Base-by-base conservation (phyloP, 805 yeast species). In the Debaryomyces prosopidis region DNA sequence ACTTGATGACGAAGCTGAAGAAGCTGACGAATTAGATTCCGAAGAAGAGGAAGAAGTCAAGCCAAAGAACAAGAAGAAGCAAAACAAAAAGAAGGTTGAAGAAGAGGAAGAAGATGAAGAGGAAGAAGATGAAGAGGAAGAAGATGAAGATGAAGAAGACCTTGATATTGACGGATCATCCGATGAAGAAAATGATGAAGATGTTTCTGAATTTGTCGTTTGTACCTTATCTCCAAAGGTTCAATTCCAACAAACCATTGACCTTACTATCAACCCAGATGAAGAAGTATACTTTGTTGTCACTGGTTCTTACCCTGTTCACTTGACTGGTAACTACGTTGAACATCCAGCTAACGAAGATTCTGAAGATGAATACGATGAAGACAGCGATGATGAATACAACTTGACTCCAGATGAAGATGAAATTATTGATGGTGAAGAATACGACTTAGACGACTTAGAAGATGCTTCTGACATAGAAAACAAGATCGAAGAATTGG, bases 271-370 rank as follows among this genome's bases (percentile, higher is more conserved):
- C 62, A 80, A 85, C 44, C 96, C 98, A 61, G 92, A 84, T 61
- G 99, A 94, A 75, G 96, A 91, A 63, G 89, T 94, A 50, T 84
- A 77, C 76, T 94, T 94, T 63, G 96, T 89, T 62, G 97, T 88
- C 46, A 87, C 96, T 50, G 99, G 99, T 63, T 89, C 97, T 20
- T 92, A 90, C 76, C 87, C 96, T 54, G 78, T 94, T 54, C 95
- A 92, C 68, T 75, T 94, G 59, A 77, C 88, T 56, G 99, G 99
- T 76, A 92, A 94, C 84, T 90, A 85, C 73, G 85, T 94, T 63
- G 96, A 88, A 69, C 97, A 91, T 71, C 97, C 98, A 68, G 89
- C 83, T 60, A 96, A 91, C 62, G 81, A 75, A 36, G 85, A 80
- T 43, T 80, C 75, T 47, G 79, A 77, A 42, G 82, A 75, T 42